Base-by-base conservation (phyloP, 768 basidiomycete genomes). In the Suillus subalutaceus region DNA sequence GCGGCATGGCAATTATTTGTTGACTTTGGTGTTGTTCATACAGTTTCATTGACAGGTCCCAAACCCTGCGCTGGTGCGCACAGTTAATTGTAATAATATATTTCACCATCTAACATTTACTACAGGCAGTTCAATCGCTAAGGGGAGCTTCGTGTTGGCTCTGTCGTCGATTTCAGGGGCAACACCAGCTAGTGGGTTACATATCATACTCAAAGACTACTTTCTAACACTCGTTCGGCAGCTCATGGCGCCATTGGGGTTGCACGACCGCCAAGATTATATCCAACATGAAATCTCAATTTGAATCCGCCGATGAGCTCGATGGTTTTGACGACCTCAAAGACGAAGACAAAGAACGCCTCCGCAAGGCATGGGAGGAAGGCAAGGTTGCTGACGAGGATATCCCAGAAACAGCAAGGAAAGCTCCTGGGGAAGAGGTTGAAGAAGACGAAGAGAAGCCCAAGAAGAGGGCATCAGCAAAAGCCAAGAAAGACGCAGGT, bases 221-320 rank as follows among this genome's bases (percentile, higher is more conserved):
- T 3, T 68, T 48, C 57, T 41, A n/a, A 60, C 23, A 10, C 16
- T 41, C 9, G 6, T 61, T 35, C 57, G 18, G 20, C 15, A 93
- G 92, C 73, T 76, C 83, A 41, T 97, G 93, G 93, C 88, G 93
- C 68, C 95, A 97, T 73, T 97, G 94, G 94, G 94, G 94, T 23
- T 96, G 95, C 73, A 83, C 85, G 8, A 94, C 94, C 0, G 53
- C 82, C 23, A 87, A 84, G 72, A 86, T 95, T 59, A 71, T 97
- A 40, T 73, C 72, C 26, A 96, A 94, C 73, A 81, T 92, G 77
- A 91, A 94, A 79, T 81, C 81, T 15, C 76, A 80, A 3, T 84
- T 91, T 67, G 80, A 82, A 2, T 81, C 81, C 6, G 81, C 87
- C 0, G 82, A 85, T 12, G 93, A 96, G 1, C 79, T 97, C 44